Evolutionary conservation across 2,329 filamentous ascomycete genomes (phyloP), one percentile per base, ranked within the genome.

Genomic region (Trichoderma pleuroti): DNA sequence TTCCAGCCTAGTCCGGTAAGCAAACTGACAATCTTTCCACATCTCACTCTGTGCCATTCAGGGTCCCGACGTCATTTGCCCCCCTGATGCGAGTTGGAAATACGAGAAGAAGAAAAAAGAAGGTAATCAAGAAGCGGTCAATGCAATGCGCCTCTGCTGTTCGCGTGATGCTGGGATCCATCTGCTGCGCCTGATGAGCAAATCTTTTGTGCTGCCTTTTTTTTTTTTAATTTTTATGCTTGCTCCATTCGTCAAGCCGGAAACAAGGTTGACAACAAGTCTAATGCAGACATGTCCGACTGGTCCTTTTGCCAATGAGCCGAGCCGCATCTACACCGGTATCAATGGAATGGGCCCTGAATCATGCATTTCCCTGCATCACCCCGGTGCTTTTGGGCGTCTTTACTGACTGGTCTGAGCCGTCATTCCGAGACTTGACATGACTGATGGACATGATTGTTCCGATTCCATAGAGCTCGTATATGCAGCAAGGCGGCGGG

Each of bases 261-360:
- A 54, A 59, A 59, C 52, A 49, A 60, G 54, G 26, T 46, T 68
- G 65, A 30, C 54, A 57, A 49, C 26, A 68, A 60, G 65, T 24
- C 36, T 68, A 49, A 57, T 60, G 54, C 24, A 49, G 9, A 49
- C 26, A 46, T 46, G 12, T 26, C 11, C n/a, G 28, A 59, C 28
- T 59, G 18, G n/a, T 59, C 36, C 36, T 49, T 21, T 28, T 34
- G 65, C 34, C 39, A 36, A 24, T 26, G 26, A n/a, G 8, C 61
- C 18, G 61, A 64, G 28, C 26, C 28, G 26, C 61, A 34, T 52
- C 21, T 32, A 24, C 39, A 32, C 5, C 26, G 4, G 5, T n/a
- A 14, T 2, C 34, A 24, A 60, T 26, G 24, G 34, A 30, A 14
- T 12, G 8, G 16, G 18, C 16, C 26, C 1, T 10, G 18, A 21